Base-by-base conservation (phyloP, 441 rosid species). In the Gossypium davidsonii region DNA sequence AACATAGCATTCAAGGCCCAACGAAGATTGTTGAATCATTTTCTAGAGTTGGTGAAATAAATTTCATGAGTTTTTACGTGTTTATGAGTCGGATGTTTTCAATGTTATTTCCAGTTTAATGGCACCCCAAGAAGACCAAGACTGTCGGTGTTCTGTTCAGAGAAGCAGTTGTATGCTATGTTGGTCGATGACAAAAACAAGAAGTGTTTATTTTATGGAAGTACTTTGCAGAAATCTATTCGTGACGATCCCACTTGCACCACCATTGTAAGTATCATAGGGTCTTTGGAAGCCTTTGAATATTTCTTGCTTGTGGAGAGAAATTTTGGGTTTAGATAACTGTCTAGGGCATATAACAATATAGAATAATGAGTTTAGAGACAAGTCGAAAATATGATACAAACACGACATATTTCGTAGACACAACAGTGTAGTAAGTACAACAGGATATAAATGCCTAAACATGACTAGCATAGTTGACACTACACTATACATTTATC, bases 141-240 rank as follows among this genome's bases (percentile, higher is more conserved):
- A 81, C 88, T 92, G 11, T 92, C 97, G 3, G 97, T 94, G 14
- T 94, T 94, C 86, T 89, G 97, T 82, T 92, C 97, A 26, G 88
- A 89, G 6, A 90, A 90, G 63, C 98, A 94, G 76, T 77, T 94
- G 23, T 94, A 92, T 69, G 97, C 93, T 14, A 85, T 88, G 94
- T 85, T 94, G 78, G 91, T 94, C 0, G 98, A 94, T 80, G 97
- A 94, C 73, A 82, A 77, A 48, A 90, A 88, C 88, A 89, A 87
- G 79, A 90, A 85, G 82, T 88, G 89, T 73, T 81, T 92, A 67
- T 91, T 88, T 73, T 87, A 85, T 37, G 97, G 88, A 65, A 90
- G 89, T 85, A 89, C 98, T 57, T 73, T 92, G 80, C 98, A 92
- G 85, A 89, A 86, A 76, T 88, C 95, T 23, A 74, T 89, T 34